Conservation (phyloP, 495 filamentous ascomycete genomes). For the Beverwykella pulmonaria region DNA sequence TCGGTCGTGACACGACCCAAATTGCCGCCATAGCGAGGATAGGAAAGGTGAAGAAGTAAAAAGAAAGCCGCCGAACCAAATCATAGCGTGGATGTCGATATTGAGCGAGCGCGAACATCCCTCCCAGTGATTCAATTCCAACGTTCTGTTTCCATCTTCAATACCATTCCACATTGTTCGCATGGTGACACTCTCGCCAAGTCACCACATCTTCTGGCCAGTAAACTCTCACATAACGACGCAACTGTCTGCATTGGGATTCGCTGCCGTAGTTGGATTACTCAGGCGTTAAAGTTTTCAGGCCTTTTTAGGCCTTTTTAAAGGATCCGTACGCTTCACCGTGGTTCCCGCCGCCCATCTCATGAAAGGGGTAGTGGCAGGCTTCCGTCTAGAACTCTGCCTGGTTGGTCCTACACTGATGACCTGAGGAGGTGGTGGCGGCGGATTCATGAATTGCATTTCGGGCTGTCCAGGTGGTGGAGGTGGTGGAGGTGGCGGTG, state of each 20-base stretch:
- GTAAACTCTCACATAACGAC: slow-evolving; percentile 26
- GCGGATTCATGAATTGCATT: neutral
- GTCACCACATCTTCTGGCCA: neutral
- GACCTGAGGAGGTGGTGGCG: neutral
- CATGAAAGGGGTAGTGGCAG: slow-evolving; percentile 20
- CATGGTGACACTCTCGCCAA: neutral
- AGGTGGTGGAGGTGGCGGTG: slow-evolving; percentile 28
- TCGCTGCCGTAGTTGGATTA: slow-evolving; percentile 18
- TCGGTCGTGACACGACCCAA: neutral
- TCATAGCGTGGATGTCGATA: slow-evolving; percentile 14
- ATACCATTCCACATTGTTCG: neutral
- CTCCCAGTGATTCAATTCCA: slow-evolving; percentile 21
- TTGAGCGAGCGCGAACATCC: slow-evolving; percentile 16
- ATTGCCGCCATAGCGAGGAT: neutral
- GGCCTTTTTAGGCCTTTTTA: slow-evolving; percentile 38
- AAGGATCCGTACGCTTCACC: slow-evolving; percentile 25
- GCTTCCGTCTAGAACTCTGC: neutral
- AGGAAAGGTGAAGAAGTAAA: neutral
- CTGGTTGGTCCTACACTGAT: neutral
- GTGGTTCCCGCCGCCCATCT: slow-evolving; percentile 32
- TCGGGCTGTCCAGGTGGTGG: slow-evolving; percentile 15
- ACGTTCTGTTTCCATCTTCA: slow-evolving; percentile 4
- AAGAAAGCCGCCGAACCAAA: slow-evolving; percentile 22
- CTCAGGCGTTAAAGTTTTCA: slow-evolving; percentile 32
- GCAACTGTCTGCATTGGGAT: slow-evolving; percentile 13